Evolutionary conservation across 768 basidiomycete genomes (phyloP).

Genomic region (Rhizopogon salebrosus): DNA sequence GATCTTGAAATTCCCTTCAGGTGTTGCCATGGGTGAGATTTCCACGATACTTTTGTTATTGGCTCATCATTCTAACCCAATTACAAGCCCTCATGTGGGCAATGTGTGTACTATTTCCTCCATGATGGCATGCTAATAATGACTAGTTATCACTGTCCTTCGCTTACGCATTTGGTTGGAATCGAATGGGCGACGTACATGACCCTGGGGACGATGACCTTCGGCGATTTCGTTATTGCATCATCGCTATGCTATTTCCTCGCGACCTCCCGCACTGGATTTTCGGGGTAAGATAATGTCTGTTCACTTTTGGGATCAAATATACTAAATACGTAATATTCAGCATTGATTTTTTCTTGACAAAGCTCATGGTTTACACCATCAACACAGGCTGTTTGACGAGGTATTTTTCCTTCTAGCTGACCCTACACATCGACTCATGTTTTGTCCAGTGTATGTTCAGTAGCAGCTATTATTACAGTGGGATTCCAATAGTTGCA

Average conservation of each 20-base stretch:
- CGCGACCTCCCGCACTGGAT: not conserved
- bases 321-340: not conserved
- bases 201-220: not conserved
- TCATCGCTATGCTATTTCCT: slow-evolving; percentile 1
- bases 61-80: not conserved
- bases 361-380: not conserved
- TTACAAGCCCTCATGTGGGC: not conserved
- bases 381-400: not conserved
- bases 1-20: not conserved
- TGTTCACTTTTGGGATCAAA: not conserved
- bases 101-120: not conserved
- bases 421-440: not conserved
- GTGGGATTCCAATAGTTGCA: not conserved
- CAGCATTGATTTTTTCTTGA: not conserved
- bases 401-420: not conserved
- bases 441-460: not conserved
- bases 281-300: not conserved
- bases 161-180: not conserved
- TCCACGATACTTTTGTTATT: not conserved
- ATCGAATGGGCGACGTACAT: not conserved
- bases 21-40: not conserved
- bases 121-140: not conserved
- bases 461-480: not conserved
- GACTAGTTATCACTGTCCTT: not conserved
- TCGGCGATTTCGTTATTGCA: not conserved